Base-by-base conservation (phyloP, 1,284 basidiomycete genomes). In the Kalmanozyma brasiliensis region DNA sequence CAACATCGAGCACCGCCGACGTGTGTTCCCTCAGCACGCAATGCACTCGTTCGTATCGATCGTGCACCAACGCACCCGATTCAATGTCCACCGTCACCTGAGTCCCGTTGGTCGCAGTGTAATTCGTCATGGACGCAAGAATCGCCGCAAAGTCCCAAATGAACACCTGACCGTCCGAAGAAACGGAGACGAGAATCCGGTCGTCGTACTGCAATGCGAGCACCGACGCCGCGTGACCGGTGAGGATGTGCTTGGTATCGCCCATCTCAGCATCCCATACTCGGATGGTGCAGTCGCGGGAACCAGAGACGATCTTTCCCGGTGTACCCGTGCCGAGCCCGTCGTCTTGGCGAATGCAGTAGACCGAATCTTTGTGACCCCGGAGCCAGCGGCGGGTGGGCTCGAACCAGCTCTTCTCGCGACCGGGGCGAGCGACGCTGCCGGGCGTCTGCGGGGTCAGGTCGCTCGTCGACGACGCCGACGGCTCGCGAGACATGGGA, bases 131-230 rank as follows among this genome's bases (percentile, higher is more conserved):
- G 0, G 52, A 51, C 6, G 58, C 53, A 13, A 71, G 47, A 33
- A 71, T 51, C 4, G 36, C 17, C 1, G 51, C 58, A 48, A 75
- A 73, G 51, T 78, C 72, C 76, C 76, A 78, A 13, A 76, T 63
- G 32, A 70, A 64, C 10, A 72, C 64, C 41, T 46, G 48, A 3
- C 56, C 53, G 34, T 78, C 76, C 35, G 74, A 76, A 32, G 68
- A 70, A 13, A 69, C 76, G n/a, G 48, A 68, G 3, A 78, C 63
- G 4, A 78, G 45, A n/a, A 72, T 58, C 47, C 55, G 36, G 7
- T 74, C 72, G 29, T 78, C 76, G 52, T 74, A 76, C 53, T 74
- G 63, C 38, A 78, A 43, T 9, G 66, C 74, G 10, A 77, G 57
- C 29, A 77, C 76, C 24, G 69, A 73, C 1, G 62, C 75, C 3